Evolutionary conservation across 2,329 filamentous ascomycete species (phyloP), one percentile per base, ranked within the genome.

Genomic region (Thelonectria olida): DNA sequence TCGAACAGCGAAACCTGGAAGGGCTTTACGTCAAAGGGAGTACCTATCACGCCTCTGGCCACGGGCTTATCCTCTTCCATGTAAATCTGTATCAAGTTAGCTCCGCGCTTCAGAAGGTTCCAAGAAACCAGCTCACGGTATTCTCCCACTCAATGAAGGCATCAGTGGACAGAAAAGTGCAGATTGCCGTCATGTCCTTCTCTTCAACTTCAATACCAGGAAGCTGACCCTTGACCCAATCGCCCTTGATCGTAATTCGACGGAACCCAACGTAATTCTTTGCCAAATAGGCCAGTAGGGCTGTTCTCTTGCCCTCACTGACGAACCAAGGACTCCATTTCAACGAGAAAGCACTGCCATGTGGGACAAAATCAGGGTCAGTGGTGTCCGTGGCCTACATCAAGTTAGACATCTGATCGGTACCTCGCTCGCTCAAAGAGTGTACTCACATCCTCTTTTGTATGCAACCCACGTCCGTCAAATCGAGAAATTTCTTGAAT

Each of bases 101-200:
- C 17, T n/a, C n/a, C 22, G 5, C 12, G 22, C 17, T 12, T 12
- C 4, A 31, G 2, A 2, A 2, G 1, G 7, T 9, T 2, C 1
- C 4, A 7, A 8, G 4, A 19, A 4, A 1, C 20, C 54, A n/a
- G 51, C 79, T 42, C 74, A 84, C 83, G 39, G 73, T 76, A 47
- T 85, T 79, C 66, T 88, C 85, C 78, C 85, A 88, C 51, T 82
- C 80, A 13, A 88, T 74, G 63, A 87, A 86, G 1, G 85, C 80
- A 64, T 87, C 85, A 0, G 80, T 74, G 0, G 78, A 79, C 15
- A 88, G 77, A 61, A 80, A 78, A 12, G 84, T 69, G 64, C 86
- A 88, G 15, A 84, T 79, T 0, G 83, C 81, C 34, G 78, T 75
- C 2, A 74, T 72, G 53, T 88, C 84, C 1, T 67, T 62, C 17